phyloP scores from a whole-genome alignment of 1,139 yeast species.

The Magnusiomyces fungicola region DNA sequence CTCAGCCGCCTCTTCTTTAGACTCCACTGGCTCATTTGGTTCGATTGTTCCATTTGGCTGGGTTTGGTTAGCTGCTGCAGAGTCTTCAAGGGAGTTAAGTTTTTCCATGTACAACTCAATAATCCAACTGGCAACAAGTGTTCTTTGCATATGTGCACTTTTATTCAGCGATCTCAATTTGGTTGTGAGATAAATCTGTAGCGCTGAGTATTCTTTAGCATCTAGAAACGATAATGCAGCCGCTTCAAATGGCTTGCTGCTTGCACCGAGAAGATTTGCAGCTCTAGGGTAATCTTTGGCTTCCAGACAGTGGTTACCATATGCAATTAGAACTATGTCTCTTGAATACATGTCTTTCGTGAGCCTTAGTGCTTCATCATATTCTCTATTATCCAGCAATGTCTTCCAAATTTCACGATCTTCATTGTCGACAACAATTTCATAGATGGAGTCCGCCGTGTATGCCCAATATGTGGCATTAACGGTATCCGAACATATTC shows the following conservation, averaged over 20 bases:
- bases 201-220: slow-evolving; percentile 35
- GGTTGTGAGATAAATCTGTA: slow-evolving; percentile 50
- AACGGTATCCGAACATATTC: slow-evolving; percentile 52
- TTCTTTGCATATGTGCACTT: slow-evolving; percentile 44
- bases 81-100: slow-evolving; percentile 56
- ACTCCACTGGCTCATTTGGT: slow-evolving; percentile 9
- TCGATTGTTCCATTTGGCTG: slow-evolving; percentile 3
- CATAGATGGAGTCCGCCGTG: slow-evolving; percentile 47
- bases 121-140: slow-evolving; percentile 75
- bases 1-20: slow-evolving; percentile 23
- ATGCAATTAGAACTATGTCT: slow-evolving; percentile 53
- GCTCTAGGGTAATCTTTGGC: slow-evolving; percentile 41
- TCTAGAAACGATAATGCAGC: slow-evolving; percentile 60
- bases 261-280: slow-evolving; percentile 54
- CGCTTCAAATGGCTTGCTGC: slow-evolving; percentile 64
- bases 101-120: slow-evolving; percentile 56
- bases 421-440: slow-evolving; percentile 65
- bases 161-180: slow-evolving; percentile 42
- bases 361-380: slow-evolving; percentile 58
- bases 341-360: slow-evolving; percentile 38
- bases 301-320: slow-evolving; percentile 51
- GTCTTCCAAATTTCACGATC: slow-evolving; percentile 69
- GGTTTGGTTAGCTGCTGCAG: slow-evolving; percentile 41
- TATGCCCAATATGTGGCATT: slow-evolving; percentile 56
- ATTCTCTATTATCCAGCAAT: slow-evolving; percentile 53